Evolutionary conservation across 192 early-diverging fungal genomes (phyloP).

Genomic region (Gaertneriomyces sp.): DNA sequence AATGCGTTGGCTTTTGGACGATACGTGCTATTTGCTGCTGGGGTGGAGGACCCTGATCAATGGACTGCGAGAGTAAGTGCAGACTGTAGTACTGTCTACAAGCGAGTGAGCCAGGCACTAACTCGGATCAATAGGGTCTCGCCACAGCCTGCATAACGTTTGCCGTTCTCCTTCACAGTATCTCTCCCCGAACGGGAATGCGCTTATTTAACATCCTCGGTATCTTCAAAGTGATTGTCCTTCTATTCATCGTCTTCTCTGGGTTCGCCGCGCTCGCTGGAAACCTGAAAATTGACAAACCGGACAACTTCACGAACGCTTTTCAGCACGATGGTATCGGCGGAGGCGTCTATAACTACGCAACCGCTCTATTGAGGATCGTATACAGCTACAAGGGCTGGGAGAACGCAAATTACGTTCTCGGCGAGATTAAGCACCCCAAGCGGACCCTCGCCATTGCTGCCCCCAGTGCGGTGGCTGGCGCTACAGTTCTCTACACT

Average conservation of each 20-base stretch:
- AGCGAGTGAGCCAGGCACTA: background rate
- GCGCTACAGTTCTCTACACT: slow-evolving; percentile 70
- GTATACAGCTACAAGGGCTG: slow-evolving; percentile 60
- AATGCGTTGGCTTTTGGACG: slow-evolving; percentile 8
- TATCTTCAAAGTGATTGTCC: slow-evolving; percentile 6
- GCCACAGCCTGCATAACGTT: background rate
- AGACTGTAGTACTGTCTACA: background rate
- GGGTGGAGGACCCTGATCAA: slow-evolving; percentile 8
- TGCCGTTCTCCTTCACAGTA: background rate
- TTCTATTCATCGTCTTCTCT: slow-evolving; percentile 7
- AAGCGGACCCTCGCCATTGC: slow-evolving; percentile 73
- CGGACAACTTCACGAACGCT: slow-evolving; percentile 24
- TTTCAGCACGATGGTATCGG: slow-evolving; percentile 11
- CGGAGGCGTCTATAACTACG: slow-evolving; percentile 1
- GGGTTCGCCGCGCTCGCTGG: slow-evolving; percentile 17
- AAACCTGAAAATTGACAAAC: background rate
- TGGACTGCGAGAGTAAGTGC: slow-evolving; percentile 9
- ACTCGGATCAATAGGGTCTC: background rate
- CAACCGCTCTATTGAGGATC: slow-evolving; percentile 3
- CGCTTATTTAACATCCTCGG: background rate
- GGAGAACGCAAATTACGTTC: slow-evolving; percentile 75
- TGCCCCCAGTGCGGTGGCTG: slow-evolving; percentile 68
- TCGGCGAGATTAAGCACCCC: slow-evolving; percentile 77
- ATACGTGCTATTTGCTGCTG: slow-evolving; percentile 7
- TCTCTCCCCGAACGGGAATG: no score